These are phyloP conservation scores for Zymoseptoria passerinii DNA, from an alignment of 2,329 filamentous ascomycete genomes.

Conservation along the genomic window DNA sequence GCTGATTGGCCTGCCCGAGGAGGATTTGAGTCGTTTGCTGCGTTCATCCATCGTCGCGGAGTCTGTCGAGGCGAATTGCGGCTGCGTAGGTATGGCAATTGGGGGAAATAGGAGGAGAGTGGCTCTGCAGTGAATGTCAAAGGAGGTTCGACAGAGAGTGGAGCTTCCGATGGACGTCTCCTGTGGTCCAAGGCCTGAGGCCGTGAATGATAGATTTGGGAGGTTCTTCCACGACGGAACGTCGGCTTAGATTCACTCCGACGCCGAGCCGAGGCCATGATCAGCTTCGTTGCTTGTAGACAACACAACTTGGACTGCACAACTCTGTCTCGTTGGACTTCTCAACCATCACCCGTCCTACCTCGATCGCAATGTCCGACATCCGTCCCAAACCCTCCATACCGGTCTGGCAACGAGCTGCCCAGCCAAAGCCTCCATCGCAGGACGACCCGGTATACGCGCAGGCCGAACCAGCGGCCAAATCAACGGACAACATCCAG, in stretches of 20 bases:
- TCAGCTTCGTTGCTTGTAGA: too few relatives aligned
- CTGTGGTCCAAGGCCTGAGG: too few relatives aligned
- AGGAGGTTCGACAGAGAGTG: too few relatives aligned
- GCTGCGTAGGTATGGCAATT: background rate
- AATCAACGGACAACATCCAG: conserved; percentile 2
- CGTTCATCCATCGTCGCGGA: conserved; percentile 14
- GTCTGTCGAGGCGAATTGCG: background rate
- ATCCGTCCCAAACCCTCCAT: conserved; percentile 22
- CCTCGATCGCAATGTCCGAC: conserved; percentile 19
- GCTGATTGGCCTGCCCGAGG: conserved; percentile 22
- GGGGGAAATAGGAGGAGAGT: background rate
- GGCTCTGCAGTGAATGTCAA: too few relatives aligned
- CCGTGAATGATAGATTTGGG: too few relatives aligned
- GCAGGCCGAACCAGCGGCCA: conserved; percentile 8
- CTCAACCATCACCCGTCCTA: background rate
- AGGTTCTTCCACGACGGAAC: too few relatives aligned
- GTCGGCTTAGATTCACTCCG: too few relatives aligned
- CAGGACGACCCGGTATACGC: conserved; percentile 16
- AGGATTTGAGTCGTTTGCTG: conserved; percentile 25
- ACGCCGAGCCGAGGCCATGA: too few relatives aligned
- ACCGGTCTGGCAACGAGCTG: conserved; percentile 29
- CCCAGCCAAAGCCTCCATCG: conserved; percentile 7
- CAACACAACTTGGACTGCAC: too few relatives aligned
- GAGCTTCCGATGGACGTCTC: too few relatives aligned
- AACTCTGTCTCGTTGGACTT: background rate